phyloP scores from a whole-genome alignment of 352 stramenopile species.

The Phytopythium helicoides region DNA sequence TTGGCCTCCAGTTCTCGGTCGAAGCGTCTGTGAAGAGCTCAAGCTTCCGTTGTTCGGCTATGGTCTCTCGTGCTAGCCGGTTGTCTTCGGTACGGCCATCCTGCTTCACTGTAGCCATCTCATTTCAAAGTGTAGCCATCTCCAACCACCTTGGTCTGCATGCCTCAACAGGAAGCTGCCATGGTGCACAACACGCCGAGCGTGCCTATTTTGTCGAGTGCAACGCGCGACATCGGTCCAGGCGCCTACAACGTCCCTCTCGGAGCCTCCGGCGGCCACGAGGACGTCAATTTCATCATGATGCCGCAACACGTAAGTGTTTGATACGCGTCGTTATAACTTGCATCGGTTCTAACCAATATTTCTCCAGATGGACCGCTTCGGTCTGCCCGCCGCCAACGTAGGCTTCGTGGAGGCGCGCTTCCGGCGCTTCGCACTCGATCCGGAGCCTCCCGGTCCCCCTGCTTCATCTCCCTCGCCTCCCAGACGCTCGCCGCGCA shows the following conservation, averaged over 20 bases:
- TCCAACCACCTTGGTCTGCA: not conserved
- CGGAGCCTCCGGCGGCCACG: conserved; percentile 15
- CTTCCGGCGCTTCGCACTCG: conserved; percentile 58
- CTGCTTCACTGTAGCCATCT: no score
- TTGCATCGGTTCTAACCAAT: no score
- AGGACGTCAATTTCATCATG: conserved; percentile 71
- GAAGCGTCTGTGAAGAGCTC: conserved; percentile 61
- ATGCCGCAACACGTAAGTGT: conserved; percentile 56
- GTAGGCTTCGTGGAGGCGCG: conserved; percentile 60
- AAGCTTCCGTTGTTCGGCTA: conserved; percentile 59
- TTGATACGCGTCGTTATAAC: not conserved
- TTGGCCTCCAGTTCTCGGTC: conserved; percentile 68
- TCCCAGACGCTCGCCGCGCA: not conserved
- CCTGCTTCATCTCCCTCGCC: conserved; percentile 4
- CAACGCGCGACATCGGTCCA: conserved; percentile 52
- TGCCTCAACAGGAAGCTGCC: conserved; percentile 36
- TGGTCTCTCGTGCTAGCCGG: conserved; percentile 52
- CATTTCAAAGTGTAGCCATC: no score
- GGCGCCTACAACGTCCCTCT: conserved; percentile 41
- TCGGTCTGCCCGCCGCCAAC: conserved; percentile 43
- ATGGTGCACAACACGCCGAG: conserved; percentile 78
- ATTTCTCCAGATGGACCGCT: conserved; percentile 63
- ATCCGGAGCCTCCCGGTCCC: conserved; percentile 22
- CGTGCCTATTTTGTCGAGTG: conserved; percentile 53
- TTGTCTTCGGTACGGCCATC: conserved; percentile 60